phyloP scores from a whole-genome alignment of 192 early-diverging fungal species.

The Backusella macrospora region DNA sequence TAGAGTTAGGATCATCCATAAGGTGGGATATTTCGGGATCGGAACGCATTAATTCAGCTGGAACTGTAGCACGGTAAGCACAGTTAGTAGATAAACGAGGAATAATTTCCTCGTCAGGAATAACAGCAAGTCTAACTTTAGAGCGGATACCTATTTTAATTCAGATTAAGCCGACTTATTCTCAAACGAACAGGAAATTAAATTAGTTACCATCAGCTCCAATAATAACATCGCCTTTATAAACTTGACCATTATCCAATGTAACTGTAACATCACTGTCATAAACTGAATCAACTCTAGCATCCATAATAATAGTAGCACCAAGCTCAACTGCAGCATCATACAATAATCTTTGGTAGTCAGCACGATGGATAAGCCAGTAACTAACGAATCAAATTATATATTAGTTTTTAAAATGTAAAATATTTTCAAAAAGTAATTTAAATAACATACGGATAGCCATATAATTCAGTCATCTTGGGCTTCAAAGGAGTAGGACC shows the following conservation, averaged over 20 bases:
- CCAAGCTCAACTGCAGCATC: slow-evolving; percentile 21
- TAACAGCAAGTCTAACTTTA: slow-evolving; percentile 23
- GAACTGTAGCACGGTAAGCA: slow-evolving; percentile 26
- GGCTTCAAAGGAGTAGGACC: slow-evolving; percentile 20
- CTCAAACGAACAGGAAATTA: not conserved
- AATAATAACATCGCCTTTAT: slow-evolving; percentile 21
- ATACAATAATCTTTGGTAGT: slow-evolving; percentile 22
- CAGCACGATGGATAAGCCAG: slow-evolving; percentile 21
- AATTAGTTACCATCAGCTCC: slow-evolving; percentile 22
- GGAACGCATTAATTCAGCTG: slow-evolving; percentile 24
- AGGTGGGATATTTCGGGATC: slow-evolving; percentile 21
- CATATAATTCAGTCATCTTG: slow-evolving; percentile 19
- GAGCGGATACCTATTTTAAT: slow-evolving; percentile 22
- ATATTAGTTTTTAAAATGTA: not conserved
- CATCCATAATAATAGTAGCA: slow-evolving; percentile 16
- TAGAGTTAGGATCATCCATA: slow-evolving; percentile 26
- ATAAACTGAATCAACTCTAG: slow-evolving; percentile 20
- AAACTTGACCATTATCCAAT: slow-evolving; percentile 1
- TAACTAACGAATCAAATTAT: slow-evolving; percentile 1
- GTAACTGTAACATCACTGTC: slow-evolving; percentile 9
- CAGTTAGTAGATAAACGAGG: slow-evolving; percentile 28
- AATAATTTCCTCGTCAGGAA: slow-evolving; percentile 5
- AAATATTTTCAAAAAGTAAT: not conserved
- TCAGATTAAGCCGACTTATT: not conserved
- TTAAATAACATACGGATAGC: slow-evolving; percentile 22